phyloP scores from a whole-genome alignment of 2,329 filamentous ascomycete species.

The Didymella glomerata region DNA sequence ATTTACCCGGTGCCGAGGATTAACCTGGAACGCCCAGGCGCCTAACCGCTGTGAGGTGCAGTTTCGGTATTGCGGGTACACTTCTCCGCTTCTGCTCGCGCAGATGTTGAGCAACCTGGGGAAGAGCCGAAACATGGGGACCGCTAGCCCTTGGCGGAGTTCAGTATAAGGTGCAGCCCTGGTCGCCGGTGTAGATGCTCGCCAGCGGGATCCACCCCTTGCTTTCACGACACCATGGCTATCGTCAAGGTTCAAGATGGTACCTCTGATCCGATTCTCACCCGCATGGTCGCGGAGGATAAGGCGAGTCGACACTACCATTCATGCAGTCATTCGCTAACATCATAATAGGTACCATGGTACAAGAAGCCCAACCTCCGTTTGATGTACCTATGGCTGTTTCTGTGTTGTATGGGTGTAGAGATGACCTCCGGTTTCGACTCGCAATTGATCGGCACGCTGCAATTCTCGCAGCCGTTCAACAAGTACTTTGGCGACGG shows the following conservation, averaged over 20 bases:
- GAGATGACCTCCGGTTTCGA: constrained; percentile 52
- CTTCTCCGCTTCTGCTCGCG: constrained; percentile 13
- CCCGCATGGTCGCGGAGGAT: constrained; percentile 54
- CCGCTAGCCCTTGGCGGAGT: constrained; percentile 9
- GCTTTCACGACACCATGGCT: constrained; percentile 36
- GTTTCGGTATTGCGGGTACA: constrained; percentile 40
- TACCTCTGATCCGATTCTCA: constrained; percentile 54
- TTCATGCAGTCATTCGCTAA: not conserved
- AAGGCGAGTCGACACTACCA: constrained; percentile 21
- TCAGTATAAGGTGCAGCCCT: constrained; percentile 37
- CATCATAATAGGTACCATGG: constrained; percentile 45
- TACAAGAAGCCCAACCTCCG: constrained; percentile 54
- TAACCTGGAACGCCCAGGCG: constrained; percentile 31
- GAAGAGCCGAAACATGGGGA: constrained; percentile 25
- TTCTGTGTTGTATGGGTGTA: constrained; percentile 50
- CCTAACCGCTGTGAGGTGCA: constrained; percentile 33
- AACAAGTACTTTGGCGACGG: constrained; percentile 47
- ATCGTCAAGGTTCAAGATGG: constrained; percentile 37
- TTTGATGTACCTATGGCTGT: constrained; percentile 51
- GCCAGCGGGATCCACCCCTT: constrained; percentile 23
- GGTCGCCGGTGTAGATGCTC: constrained; percentile 21
- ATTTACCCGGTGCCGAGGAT: constrained; percentile 40
- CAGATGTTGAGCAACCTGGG: constrained; percentile 32
- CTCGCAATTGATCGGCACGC: constrained; percentile 50
- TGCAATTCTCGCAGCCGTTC: constrained; percentile 47